Evolutionary conservation across 352 stramenopile species (phyloP).

Genomic region (Pythium brassicae): DNA sequence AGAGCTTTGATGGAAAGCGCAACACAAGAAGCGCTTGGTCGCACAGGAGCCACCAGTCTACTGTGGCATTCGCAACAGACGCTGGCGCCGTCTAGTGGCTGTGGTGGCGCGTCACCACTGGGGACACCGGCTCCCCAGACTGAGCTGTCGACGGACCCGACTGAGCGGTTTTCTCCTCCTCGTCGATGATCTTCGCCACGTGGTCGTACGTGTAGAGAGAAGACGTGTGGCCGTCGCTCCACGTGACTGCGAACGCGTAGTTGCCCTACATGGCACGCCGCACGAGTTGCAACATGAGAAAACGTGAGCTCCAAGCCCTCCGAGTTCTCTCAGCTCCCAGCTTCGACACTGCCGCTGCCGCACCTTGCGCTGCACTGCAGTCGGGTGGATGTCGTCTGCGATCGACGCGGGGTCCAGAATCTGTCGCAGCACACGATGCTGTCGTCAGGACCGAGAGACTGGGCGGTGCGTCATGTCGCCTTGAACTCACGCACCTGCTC

Average conservation of each 20-base stretch:
- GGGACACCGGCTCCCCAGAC: background rate
- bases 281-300: conserved; percentile 12
- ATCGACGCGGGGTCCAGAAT: conserved; percentile 71
- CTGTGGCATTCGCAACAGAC: no score
- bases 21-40: no score
- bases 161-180: conserved; percentile 12
- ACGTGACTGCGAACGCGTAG: conserved; percentile 97
- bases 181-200: conserved; percentile 53
- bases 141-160: background rate
- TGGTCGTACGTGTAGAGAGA: conserved; percentile 96
- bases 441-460: background rate
- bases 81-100: background rate
- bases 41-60: no score
- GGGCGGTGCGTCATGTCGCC: no score
- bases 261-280: conserved; percentile 79
- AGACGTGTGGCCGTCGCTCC: conserved; percentile 96
- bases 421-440: conserved; percentile 16
- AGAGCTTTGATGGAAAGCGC: no score
- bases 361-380: conserved; percentile 80
- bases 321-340: background rate
- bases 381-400: conserved; percentile 75
- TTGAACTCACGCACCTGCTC: conserved; percentile 41
- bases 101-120: conserved; percentile 1
- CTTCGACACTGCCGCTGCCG: background rate
- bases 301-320: background rate